Evolutionary conservation across 495 filamentous ascomycete genomes (phyloP).

Genomic region (Parachaetomium inaequale): DNA sequence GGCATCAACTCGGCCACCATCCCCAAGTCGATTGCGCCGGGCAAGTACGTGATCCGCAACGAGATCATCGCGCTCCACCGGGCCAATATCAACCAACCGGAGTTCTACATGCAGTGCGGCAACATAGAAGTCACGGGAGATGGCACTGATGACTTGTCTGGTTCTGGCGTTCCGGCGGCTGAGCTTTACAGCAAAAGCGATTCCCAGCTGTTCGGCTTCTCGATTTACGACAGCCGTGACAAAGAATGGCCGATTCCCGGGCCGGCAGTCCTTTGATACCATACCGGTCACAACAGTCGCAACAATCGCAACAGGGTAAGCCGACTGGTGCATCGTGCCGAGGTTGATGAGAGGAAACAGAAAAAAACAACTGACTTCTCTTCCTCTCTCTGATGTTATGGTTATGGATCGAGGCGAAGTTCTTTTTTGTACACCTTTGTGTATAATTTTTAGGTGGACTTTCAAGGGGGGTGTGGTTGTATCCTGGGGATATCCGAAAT

Average conservation of each 20-base stretch:
- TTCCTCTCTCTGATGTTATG: background rate
- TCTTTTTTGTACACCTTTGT: background rate
- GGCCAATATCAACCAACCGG: background rate
- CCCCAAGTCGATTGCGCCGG: background rate
- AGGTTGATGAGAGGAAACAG: background rate
- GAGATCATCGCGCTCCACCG: constrained; percentile 4
- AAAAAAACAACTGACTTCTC: background rate
- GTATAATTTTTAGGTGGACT: background rate
- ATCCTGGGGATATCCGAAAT: background rate
- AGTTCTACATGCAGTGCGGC: constrained; percentile 4
- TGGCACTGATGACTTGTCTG: background rate
- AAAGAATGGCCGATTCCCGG: constrained; percentile 1
- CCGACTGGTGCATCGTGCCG: background rate
- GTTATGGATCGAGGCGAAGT: background rate
- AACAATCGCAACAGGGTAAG: background rate
- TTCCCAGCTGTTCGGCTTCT: constrained; percentile 3
- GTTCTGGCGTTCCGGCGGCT: background rate
- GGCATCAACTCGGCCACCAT: constrained; percentile 4
- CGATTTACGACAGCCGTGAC: background rate
- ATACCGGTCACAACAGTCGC: background rate
- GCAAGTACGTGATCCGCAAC: constrained; percentile 4
- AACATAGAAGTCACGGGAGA: background rate
- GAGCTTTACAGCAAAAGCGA: constrained; percentile 1
- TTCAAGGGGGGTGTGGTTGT: background rate
- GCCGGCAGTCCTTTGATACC: background rate